phyloP scores from a whole-genome alignment of 169 alveolate species.

The Plasmodium berghei region DNA sequence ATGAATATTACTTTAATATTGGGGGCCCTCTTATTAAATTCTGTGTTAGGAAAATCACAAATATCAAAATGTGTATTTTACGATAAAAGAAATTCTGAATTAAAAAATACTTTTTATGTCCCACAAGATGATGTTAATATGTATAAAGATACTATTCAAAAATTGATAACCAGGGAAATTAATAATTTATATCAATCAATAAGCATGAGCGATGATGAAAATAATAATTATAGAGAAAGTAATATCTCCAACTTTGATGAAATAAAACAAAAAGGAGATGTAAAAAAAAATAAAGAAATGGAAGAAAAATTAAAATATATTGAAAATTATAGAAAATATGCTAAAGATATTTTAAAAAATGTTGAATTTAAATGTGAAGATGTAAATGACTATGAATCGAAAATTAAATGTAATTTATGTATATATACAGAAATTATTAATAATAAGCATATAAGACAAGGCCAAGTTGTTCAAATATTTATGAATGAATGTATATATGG shows the following conservation, averaged over 20 bases:
- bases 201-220: background rate
- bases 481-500: slow-evolving; percentile 70
- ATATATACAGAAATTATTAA: slow-evolving; percentile 52
- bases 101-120: slow-evolving; percentile 44
- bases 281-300: slow-evolving; percentile 51
- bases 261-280: slow-evolving; percentile 41
- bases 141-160: slow-evolving; percentile 54
- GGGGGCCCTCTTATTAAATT: background rate
- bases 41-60: slow-evolving; percentile 4
- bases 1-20: no score
- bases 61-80: slow-evolving; percentile 55
- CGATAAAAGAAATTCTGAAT: slow-evolving; percentile 35
- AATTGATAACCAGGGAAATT: slow-evolving; percentile 31
- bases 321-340: slow-evolving; percentile 70
- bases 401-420: slow-evolving; percentile 53
- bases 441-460: slow-evolving; percentile 65
- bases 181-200: slow-evolving; percentile 20
- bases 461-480: slow-evolving; percentile 43
- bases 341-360: slow-evolving; percentile 32
- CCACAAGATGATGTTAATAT: slow-evolving; percentile 44
- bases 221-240: background rate
- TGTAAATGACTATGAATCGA: slow-evolving; percentile 35
- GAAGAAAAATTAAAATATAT: slow-evolving; percentile 64
- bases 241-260: slow-evolving; percentile 41
- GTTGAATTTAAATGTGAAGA: slow-evolving; percentile 59